Conservation (phyloP, 768 basidiomycete species). For the Podaxis sp. region DNA sequence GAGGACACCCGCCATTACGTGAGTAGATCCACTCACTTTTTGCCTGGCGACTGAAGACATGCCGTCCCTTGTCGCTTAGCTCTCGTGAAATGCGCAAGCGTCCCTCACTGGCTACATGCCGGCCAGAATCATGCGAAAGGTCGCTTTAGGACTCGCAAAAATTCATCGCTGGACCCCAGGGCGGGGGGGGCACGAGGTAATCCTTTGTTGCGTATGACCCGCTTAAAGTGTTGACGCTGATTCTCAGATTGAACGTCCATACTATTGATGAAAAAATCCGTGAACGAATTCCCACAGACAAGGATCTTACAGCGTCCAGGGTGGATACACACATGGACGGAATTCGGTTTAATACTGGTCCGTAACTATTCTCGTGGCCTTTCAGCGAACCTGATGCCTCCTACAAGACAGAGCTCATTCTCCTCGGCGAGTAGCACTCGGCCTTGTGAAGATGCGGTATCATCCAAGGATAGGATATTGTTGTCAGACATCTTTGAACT, state of each 20-base stretch:
- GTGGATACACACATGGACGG: constrained; percentile 24
- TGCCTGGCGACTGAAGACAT: too few species aligned
- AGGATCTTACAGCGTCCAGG: constrained; percentile 7
- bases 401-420: constrained; percentile 5
- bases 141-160: constrained; percentile 20
- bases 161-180: constrained; percentile 28
- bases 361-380: background rate
- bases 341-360: constrained; percentile 25
- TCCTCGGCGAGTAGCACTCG: background rate
- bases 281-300: constrained; percentile 1
- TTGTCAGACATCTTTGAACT: too few species aligned
- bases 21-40: constrained; percentile 9
- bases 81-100: constrained; percentile 22
- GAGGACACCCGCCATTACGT: constrained; percentile 25
- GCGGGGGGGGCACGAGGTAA: constrained; percentile 22
- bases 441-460: too few species aligned
- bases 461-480: too few species aligned
- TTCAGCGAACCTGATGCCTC: background rate
- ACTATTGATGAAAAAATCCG: constrained; percentile 28
- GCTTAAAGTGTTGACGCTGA: background rate
- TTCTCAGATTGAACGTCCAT: constrained; percentile 22
- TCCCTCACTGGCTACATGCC: background rate
- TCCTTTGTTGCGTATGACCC: background rate
- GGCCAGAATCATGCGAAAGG: background rate
- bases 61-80: too few species aligned